Percentiles rank a stretch among this genome's conserved stretches.
phyloP scores from a whole-genome alignment of 1,139 yeast species.

The Debaryomyces fabryi region DNA sequence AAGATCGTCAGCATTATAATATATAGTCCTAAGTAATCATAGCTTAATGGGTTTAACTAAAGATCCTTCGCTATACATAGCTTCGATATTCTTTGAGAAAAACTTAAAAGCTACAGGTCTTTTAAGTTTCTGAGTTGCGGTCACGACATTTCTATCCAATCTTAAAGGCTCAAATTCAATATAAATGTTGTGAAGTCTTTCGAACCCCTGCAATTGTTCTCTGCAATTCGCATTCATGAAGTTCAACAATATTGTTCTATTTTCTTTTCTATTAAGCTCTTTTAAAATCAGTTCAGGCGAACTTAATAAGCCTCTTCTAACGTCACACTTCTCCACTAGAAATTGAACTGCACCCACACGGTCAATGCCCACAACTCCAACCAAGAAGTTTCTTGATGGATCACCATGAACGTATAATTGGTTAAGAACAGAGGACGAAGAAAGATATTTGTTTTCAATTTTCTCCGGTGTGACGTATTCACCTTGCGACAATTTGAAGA shows the following conservation, averaged over 20 bases:
- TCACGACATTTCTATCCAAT: slow-evolving; percentile 41
- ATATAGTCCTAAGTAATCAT: slow-evolving; percentile 2
- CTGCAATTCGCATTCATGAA: slow-evolving; percentile 31
- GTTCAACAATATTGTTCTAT: slow-evolving; percentile 27
- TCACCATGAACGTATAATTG: slow-evolving; percentile 59
- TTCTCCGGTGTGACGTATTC: slow-evolving; percentile 82
- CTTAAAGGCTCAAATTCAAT: slow-evolving; percentile 44
- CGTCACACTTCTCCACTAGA: slow-evolving; percentile 20
- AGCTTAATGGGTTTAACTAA: slow-evolving; percentile 24
- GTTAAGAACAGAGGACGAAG: slow-evolving; percentile 51
- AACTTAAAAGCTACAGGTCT: slow-evolving; percentile 40
- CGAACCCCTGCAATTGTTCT: slow-evolving; percentile 34
- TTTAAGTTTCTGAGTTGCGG: slow-evolving; percentile 46
- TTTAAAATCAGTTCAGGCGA: slow-evolving; percentile 24
- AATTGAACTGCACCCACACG: slow-evolving; percentile 26
- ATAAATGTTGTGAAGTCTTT: slow-evolving; percentile 38
- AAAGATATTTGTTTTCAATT: slow-evolving; percentile 65
- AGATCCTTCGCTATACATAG: slow-evolving; percentile 32
- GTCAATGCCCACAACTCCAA: slow-evolving; percentile 46
- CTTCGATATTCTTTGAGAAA: slow-evolving; percentile 25
- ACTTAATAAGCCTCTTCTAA: slow-evolving; percentile 10
- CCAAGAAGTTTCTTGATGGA: slow-evolving; percentile 32
- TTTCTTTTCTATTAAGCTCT: slow-evolving; percentile 28
- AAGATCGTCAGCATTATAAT: neutral
- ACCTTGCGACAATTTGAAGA: slow-evolving; percentile 80